phyloP scores from a whole-genome alignment of 1,284 basidiomycete genomes.

The Singerocomus rubriflavus region DNA sequence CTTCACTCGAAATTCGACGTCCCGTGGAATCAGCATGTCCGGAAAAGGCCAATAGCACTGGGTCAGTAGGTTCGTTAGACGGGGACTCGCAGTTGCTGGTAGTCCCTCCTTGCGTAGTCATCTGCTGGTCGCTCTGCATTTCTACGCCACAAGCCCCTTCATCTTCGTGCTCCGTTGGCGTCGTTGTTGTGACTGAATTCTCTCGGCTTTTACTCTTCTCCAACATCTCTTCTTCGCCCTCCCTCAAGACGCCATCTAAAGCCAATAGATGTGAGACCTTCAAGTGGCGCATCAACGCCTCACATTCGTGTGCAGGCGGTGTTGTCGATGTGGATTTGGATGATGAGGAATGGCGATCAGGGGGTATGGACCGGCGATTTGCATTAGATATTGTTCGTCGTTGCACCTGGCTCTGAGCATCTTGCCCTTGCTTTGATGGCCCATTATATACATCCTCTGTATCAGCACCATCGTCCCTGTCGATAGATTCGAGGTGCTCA shows the following conservation, averaged over 20 bases:
- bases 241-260: constrained; percentile 47
- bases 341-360: neutral
- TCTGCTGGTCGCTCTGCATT: neutral
- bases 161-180: constrained; percentile 4
- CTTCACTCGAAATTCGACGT: neutral
- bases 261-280: constrained; percentile 38
- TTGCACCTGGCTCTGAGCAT: neutral
- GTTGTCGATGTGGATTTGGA: neutral
- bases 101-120: neutral
- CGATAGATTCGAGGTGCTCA: constrained; percentile 33
- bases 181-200: constrained; percentile 1
- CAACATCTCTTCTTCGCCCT: constrained; percentile 11
- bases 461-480: constrained; percentile 1
- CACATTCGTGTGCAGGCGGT: constrained; percentile 16
- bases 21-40: neutral
- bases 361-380: neutral
- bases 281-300: constrained; percentile 37
- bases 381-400: neutral
- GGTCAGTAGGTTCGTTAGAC: constrained; percentile 21
- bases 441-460: neutral
- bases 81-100: neutral
- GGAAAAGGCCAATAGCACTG: constrained; percentile 22
- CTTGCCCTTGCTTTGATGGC: constrained; percentile 15
- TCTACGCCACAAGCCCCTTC: neutral
- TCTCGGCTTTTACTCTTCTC: constrained; percentile 10